These are phyloP conservation scores for Penicillium daleae DNA, from an alignment of 495 filamentous ascomycete genomes.

Conservation along the genomic window DNA sequence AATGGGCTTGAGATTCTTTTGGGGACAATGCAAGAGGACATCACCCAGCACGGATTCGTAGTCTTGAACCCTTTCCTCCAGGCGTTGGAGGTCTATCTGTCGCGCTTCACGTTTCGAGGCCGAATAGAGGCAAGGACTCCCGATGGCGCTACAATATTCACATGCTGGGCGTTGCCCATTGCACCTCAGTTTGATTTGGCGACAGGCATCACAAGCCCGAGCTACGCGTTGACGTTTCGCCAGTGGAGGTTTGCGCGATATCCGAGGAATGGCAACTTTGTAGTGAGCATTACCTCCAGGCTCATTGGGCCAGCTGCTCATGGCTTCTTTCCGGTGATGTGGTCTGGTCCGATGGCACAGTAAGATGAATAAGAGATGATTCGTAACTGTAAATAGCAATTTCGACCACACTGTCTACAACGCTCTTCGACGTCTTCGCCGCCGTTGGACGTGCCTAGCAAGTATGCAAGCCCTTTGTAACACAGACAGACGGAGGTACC, in stretches of 20 bases:
- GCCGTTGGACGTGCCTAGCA: background rate
- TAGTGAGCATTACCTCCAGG: conserved; percentile 5
- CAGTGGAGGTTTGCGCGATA: background rate
- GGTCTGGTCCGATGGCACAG: background rate
- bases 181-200: background rate
- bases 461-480: background rate
- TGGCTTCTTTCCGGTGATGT: background rate
- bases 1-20: background rate
- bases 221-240: conserved; percentile 1
- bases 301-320: conserved; percentile 3
- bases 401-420: background rate
- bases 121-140: background rate
- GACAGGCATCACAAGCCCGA: conserved; percentile 3
- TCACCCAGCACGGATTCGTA: conserved; percentile 5
- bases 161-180: conserved; percentile 2
- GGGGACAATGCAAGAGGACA: conserved; percentile 2
- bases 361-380: background rate
- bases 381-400: background rate
- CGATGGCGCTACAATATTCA: background rate
- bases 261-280: conserved; percentile 7
- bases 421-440: background rate
- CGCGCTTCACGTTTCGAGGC: background rate
- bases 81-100: background rate
- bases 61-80: conserved; percentile 1
- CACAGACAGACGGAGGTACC: background rate